Evolutionary conservation across 306 rosid genomes (phyloP).

Genomic region (Datisca glomerata): DNA sequence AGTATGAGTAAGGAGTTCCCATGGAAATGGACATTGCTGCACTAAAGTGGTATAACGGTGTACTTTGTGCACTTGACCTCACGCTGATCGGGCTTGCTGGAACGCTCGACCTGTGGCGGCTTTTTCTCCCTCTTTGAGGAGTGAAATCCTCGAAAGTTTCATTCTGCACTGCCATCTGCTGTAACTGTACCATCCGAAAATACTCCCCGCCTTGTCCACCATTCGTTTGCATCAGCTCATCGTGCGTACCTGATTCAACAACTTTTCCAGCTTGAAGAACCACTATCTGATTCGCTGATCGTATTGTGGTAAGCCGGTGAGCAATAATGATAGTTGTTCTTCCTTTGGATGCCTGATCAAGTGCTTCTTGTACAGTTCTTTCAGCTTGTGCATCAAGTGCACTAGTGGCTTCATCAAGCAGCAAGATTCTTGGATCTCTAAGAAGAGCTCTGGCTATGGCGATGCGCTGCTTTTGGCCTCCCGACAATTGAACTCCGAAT

Average conservation of each 20-base stretch:
- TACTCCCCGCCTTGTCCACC: constrained; percentile 55
- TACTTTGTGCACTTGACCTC: constrained; percentile 41
- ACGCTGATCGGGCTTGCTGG: constrained; percentile 51
- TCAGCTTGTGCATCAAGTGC: constrained; percentile 76
- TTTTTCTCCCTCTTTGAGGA: constrained; percentile 30
- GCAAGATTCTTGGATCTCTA: constrained; percentile 67
- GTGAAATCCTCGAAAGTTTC: constrained; percentile 25
- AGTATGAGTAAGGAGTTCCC: constrained; percentile 72
- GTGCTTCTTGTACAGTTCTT: constrained; percentile 72
- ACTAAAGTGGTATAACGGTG: constrained; percentile 46
- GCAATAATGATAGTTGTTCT: constrained; percentile 75
- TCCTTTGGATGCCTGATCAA: constrained; percentile 79
- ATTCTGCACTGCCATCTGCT: constrained; percentile 33
- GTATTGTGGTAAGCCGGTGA: constrained; percentile 62
- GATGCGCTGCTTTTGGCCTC: constrained; percentile 89
- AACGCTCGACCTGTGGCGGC: constrained; percentile 32
- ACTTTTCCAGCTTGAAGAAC: constrained; percentile 66
- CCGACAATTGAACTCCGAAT: constrained; percentile 71
- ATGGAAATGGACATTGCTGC: constrained; percentile 45
- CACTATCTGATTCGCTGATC: constrained; percentile 40
- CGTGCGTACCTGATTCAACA: constrained; percentile 55
- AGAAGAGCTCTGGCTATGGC: constrained; percentile 82
- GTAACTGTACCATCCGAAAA: constrained; percentile 66
- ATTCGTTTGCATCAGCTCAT: constrained; percentile 44
- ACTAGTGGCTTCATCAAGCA: constrained; percentile 91